Conservation (phyloP, 2,329 filamentous ascomycete genomes). For the Fusarium fujikuroi region DNA sequence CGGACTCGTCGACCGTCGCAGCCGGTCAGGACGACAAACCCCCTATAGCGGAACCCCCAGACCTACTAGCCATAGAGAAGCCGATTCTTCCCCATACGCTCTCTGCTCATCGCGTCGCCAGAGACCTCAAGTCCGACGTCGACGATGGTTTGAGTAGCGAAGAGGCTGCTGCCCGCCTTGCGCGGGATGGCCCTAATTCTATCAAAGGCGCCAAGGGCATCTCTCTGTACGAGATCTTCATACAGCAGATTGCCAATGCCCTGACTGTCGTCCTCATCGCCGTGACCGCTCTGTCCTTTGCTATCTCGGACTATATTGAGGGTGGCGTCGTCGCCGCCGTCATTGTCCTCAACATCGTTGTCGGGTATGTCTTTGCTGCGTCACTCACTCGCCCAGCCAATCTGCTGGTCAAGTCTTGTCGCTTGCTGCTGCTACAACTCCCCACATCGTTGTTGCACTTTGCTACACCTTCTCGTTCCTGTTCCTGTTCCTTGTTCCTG, state of each 20-base stretch:
- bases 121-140: conserved; percentile 55
- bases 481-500: conserved; percentile 23
- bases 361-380: conserved; percentile 62
- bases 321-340: conserved; percentile 71
- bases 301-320: conserved; percentile 72
- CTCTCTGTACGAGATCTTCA: conserved; percentile 79
- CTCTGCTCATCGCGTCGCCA: conserved; percentile 50
- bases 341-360: conserved; percentile 73
- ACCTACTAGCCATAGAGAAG: conserved; percentile 52
- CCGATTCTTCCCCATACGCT: conserved; percentile 50
- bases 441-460: conserved; percentile 34
- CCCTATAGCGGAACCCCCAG: conserved; percentile 53
- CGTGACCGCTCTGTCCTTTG: conserved; percentile 76
- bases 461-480: conserved; percentile 28
- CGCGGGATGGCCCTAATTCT: conserved; percentile 74
- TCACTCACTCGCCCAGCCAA: conserved; percentile 35
- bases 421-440: conserved; percentile 26
- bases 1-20: conserved; percentile 51
- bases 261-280: conserved; percentile 79
- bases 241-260: conserved; percentile 82
- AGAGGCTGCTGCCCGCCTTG: conserved; percentile 73
- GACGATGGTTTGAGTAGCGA: conserved; percentile 70
- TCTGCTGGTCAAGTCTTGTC: conserved; percentile 18
- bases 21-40: conserved; percentile 52
- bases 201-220: conserved; percentile 77